Evolutionary conservation across 352 stramenopile genomes (phyloP).

Genomic region (Phytophthora litchii): DNA sequence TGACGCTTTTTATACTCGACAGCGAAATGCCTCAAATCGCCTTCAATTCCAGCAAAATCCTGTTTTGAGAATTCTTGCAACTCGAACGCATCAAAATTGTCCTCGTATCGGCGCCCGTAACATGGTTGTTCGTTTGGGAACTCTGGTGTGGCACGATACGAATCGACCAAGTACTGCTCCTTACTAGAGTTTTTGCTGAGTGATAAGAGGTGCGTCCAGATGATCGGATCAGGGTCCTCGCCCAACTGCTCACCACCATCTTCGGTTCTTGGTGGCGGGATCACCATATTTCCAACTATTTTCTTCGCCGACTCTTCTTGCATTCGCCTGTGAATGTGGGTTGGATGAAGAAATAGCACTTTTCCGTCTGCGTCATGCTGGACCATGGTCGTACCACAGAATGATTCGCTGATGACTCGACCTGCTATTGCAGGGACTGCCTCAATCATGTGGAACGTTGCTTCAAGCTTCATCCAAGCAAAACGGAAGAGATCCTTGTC

Average conservation of each 20-base stretch:
- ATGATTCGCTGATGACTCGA: slow-evolving; percentile 23
- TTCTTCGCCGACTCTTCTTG: background rate
- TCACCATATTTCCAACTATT: background rate
- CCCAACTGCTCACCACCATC: slow-evolving; percentile 4
- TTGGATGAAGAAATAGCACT: slow-evolving; percentile 44
- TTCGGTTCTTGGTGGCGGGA: background rate
- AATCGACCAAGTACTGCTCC: slow-evolving; percentile 47
- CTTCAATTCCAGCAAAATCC: slow-evolving; percentile 7
- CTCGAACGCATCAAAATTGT: slow-evolving; percentile 2
- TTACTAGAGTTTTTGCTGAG: slow-evolving; percentile 42
- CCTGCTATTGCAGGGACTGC: slow-evolving; percentile 37
- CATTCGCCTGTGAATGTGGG: slow-evolving; percentile 28
- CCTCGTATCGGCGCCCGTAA: slow-evolving; percentile 37
- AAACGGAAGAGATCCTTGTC: slow-evolving; percentile 62
- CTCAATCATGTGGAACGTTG: slow-evolving; percentile 45
- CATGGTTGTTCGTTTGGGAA: slow-evolving; percentile 52
- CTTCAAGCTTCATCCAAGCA: slow-evolving; percentile 45
- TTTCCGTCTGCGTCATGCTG: slow-evolving; percentile 37
- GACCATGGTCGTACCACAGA: slow-evolving; percentile 51
- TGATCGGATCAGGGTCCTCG: slow-evolving; percentile 36
- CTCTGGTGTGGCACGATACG: slow-evolving; percentile 34
- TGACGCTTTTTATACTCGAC: background rate
- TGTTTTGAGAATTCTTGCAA: slow-evolving; percentile 4
- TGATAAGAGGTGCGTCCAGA: slow-evolving; percentile 66
- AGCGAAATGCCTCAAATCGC: slow-evolving; percentile 1